These are phyloP conservation scores for Podospora pseudoanserina DNA, from an alignment of 495 filamentous ascomycete species.

Conservation along the genomic window DNA sequence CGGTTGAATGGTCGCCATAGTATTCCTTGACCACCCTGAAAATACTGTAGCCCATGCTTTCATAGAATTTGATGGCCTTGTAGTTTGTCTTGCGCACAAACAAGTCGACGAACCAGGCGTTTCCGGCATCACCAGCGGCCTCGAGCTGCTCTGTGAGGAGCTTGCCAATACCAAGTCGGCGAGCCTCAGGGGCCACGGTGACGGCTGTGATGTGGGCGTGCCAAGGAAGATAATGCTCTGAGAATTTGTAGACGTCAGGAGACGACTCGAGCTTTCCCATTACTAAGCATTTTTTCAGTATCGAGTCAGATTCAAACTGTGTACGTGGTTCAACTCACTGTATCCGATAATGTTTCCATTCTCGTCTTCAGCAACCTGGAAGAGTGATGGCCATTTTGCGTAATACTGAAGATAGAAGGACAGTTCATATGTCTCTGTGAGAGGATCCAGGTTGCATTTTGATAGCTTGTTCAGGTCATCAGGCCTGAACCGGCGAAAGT, in stretches of 20 bases:
- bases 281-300: slow-evolving; percentile 50
- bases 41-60: slow-evolving; percentile 82
- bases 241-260: slow-evolving; percentile 63
- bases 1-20: slow-evolving; percentile 70
- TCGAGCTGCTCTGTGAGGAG: slow-evolving; percentile 76
- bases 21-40: slow-evolving; percentile 86
- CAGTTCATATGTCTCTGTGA: slow-evolving; percentile 95
- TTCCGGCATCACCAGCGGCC: slow-evolving; percentile 68
- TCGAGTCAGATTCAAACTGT: not conserved
- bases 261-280: slow-evolving; percentile 95
- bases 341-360: slow-evolving; percentile 85
- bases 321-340: slow-evolving; percentile 53
- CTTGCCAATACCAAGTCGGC: slow-evolving; percentile 80
- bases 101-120: slow-evolving; percentile 93
- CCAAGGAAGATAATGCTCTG: slow-evolving; percentile 88
- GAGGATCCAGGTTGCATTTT: slow-evolving; percentile 85
- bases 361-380: slow-evolving; percentile 78
- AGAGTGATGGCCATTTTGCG: slow-evolving; percentile 89
- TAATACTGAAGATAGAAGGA: slow-evolving; percentile 94
- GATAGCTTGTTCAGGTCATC: slow-evolving; percentile 57
- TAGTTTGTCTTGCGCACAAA: slow-evolving; percentile 88
- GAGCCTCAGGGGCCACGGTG: slow-evolving; percentile 82
- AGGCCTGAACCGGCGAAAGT: slow-evolving; percentile 45
- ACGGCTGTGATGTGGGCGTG: slow-evolving; percentile 97
- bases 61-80: slow-evolving; percentile 83